Base-by-base conservation (phyloP, 1,284 basidiomycete species). In the Moniliella sp. region DNA sequence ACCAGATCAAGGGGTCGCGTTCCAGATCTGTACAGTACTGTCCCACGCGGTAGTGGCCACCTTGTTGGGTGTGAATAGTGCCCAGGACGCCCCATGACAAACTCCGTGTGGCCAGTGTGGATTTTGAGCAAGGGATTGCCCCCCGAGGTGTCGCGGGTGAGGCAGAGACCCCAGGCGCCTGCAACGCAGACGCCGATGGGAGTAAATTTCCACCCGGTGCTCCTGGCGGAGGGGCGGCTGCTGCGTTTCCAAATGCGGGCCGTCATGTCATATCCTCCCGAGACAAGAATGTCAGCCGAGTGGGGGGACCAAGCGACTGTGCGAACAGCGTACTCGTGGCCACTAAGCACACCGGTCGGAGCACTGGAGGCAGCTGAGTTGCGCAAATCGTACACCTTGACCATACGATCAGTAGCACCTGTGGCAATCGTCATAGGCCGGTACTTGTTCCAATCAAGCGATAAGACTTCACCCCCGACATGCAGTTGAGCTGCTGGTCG, bases 231-330 rank as follows among this genome's bases (percentile, higher is more conserved):
- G 30, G 42, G 12, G 33, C 31, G 19, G 31, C 27, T 12, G 34
- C 40, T 4, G 42, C 41, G 12, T 21, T 56, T 50, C 62, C 67
- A 93, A 72, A 86, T 67, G 61, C 81, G 67, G 58, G 78, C 83
- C 1, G 81, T 82, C 88, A 94, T 97, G 59, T 97, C 88, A 62
- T 94, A 97, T 43, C 78, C 76, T 13, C 77, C 78, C 32, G 72
- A 78, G 0, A 79, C 78, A 15, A 94, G 63, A 5, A 84, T 50
- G 46, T 81, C 75, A 2, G 75, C 64, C n/a, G 69, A 64, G 57
- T 76, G 74, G 13, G 75, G 66, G 23, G 50, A 52, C 31, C 46
- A 61, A 32, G 62, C 62, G 4, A 70, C 63, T 33, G 63, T 61
- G 11, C 67, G 55, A 13, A 67, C 61, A 0, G 67, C 67, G 33